Evolutionary conservation across 1,284 basidiomycete genomes (phyloP).

Genomic region (Phlebopus sp.): DNA sequence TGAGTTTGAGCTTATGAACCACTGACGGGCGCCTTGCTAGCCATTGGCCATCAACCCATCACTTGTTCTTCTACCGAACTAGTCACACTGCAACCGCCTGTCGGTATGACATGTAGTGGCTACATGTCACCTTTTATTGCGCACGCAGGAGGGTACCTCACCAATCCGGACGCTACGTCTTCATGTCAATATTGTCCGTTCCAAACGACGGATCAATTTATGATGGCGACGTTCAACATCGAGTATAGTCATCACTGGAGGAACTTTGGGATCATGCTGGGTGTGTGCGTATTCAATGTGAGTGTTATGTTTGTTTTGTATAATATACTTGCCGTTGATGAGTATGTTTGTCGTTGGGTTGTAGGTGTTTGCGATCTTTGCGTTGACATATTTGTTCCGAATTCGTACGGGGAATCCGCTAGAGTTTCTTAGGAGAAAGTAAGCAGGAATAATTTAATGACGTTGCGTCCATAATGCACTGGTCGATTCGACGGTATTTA

Average conservation of each 20-base stretch:
- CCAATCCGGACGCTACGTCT: conserved; percentile 52
- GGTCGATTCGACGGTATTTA: too few species aligned
- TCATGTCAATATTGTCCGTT: conserved; percentile 56
- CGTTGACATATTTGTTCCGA: conserved; percentile 35
- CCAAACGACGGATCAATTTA: conserved; percentile 41
- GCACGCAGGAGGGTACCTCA: conserved; percentile 60
- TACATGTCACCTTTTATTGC: conserved; percentile 56
- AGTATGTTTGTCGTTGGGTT: not conserved
- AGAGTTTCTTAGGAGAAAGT: not conserved
- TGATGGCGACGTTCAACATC: conserved; percentile 44
- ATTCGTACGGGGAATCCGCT: conserved; percentile 15
- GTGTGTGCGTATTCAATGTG: conserved; percentile 44
- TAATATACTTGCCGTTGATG: not conserved
- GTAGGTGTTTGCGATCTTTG: conserved; percentile 31
- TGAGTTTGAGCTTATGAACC: too few species aligned
- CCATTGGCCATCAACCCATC: conserved; percentile 48
- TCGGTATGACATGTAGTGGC: conserved; percentile 55
- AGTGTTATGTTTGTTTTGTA: conserved; percentile 20
- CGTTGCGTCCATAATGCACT: too few species aligned
- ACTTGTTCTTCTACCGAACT: conserved; percentile 56
- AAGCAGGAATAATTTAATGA: too few species aligned
- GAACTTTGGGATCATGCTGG: conserved; percentile 44
- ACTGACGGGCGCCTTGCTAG: conserved; percentile 19
- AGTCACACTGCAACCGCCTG: conserved; percentile 52
- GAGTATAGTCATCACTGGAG: conserved; percentile 47